Evolutionary conservation across 441 rosid species (phyloP).

Genomic region (Adansonia madagascariensis): DNA sequence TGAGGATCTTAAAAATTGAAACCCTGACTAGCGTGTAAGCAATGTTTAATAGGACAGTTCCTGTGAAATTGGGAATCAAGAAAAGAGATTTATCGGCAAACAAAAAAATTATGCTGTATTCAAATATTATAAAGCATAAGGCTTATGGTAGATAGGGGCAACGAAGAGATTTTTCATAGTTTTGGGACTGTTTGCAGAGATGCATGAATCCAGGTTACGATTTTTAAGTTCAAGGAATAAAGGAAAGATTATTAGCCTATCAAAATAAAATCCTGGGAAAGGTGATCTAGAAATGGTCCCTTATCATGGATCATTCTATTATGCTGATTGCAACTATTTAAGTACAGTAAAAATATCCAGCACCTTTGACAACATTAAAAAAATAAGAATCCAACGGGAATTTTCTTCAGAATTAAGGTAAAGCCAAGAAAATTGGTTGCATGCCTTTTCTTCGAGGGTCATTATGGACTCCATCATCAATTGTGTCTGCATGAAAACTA

Average conservation of each 20-base stretch:
- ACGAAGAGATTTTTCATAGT: background rate
- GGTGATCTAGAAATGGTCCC: background rate
- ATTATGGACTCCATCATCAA: conserved; percentile 35
- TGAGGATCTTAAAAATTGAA: background rate
- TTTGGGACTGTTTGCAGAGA: background rate
- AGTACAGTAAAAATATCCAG: background rate
- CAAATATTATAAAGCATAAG: background rate
- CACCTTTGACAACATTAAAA: background rate
- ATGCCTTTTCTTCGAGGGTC: conserved; percentile 44
- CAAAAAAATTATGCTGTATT: background rate
- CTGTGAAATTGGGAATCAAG: background rate
- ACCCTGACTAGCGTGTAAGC: background rate
- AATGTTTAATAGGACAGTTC: background rate
- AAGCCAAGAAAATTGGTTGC: background rate
- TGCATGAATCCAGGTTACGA: background rate
- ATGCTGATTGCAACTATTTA: background rate
- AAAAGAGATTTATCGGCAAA: background rate
- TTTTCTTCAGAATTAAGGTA: background rate
- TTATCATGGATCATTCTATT: background rate
- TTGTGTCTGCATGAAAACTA: conserved; percentile 37
- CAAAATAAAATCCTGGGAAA: background rate
- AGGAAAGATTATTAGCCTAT: background rate
- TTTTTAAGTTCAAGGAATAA: background rate
- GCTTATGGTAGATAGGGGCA: background rate
- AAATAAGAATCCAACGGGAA: background rate